These are phyloP conservation scores for Hymenotorrendiella dingleyae DNA, from an alignment of 2,329 filamentous ascomycete genomes.

Conservation along the genomic window DNA sequence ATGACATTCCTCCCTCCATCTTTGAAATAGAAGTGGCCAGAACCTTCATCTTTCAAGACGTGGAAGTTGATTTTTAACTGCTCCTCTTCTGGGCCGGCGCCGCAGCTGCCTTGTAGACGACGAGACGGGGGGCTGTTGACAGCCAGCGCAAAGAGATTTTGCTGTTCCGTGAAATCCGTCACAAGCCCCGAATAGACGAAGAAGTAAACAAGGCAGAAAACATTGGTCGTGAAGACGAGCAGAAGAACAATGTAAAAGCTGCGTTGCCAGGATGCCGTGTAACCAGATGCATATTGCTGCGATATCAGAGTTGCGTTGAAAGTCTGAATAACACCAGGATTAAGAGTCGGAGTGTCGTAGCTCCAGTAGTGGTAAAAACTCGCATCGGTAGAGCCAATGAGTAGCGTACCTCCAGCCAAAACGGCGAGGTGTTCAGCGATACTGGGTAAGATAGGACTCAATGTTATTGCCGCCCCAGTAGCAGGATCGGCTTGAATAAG, in stretches of 20 bases:
- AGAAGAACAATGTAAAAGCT: constrained; percentile 63
- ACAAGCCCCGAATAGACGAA: constrained; percentile 52
- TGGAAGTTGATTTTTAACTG: constrained; percentile 35
- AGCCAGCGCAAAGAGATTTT: constrained; percentile 67
- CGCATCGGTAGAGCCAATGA: constrained; percentile 51
- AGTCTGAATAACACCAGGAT: constrained; percentile 42
- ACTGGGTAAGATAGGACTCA: constrained; percentile 47
- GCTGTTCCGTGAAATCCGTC: constrained; percentile 73
- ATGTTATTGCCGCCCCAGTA: constrained; percentile 34
- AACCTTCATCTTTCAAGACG: constrained; percentile 39
- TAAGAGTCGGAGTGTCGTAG: constrained; percentile 36
- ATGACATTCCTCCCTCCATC: constrained; percentile 29
- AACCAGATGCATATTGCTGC: constrained; percentile 66
- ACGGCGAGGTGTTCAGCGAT: constrained; percentile 71
- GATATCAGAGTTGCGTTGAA: constrained; percentile 61
- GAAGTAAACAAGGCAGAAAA: constrained; percentile 59
- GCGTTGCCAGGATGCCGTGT: constrained; percentile 52
- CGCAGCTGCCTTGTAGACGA: constrained; percentile 49
- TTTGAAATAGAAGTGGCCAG: constrained; percentile 48
- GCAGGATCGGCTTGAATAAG: constrained; percentile 38
- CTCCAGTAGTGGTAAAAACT: constrained; percentile 56
- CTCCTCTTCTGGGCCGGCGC: constrained; percentile 40
- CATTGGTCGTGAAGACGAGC: constrained; percentile 61
- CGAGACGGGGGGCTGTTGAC: constrained; percentile 56
- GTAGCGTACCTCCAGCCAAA: constrained; percentile 59